phyloP scores from a whole-genome alignment of 2,329 filamentous ascomycete species.

The Sarocladium oryzae region DNA sequence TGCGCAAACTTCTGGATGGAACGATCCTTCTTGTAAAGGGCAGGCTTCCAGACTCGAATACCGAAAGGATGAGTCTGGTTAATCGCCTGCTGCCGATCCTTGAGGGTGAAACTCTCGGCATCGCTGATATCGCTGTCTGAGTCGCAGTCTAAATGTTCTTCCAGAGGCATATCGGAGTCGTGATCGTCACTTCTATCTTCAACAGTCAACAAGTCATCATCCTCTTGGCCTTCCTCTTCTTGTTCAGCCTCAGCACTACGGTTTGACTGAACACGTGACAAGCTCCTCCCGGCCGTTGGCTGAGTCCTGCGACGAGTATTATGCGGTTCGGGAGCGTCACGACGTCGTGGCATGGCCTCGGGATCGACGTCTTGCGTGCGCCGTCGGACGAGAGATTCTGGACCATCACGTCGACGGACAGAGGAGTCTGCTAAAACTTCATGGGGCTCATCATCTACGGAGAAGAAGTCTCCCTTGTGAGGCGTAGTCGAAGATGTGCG shows the following conservation, averaged over 20 bases:
- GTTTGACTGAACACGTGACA: constrained; percentile 37
- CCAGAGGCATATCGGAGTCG: constrained; percentile 35
- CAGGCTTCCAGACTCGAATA: constrained; percentile 98
- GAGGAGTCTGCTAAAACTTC: constrained; percentile 69
- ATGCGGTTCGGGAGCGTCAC: constrained; percentile 22
- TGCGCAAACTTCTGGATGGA: constrained; percentile 96
- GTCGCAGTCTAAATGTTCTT: constrained; percentile 50
- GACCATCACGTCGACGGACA: constrained; percentile 33
- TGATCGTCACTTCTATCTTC: constrained; percentile 26
- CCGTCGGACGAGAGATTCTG: constrained; percentile 50
- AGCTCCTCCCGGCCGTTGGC: constrained; percentile 19
- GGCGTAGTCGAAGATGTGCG: constrained; percentile 73
- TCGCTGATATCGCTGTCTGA: constrained; percentile 75
- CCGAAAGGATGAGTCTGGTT: constrained; percentile 98
- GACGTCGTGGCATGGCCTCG: constrained; percentile 49
- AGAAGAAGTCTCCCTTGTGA: constrained; percentile 80
- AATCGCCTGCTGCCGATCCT: constrained; percentile 94
- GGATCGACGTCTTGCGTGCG: constrained; percentile 65
- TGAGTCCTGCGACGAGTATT: constrained; percentile 28
- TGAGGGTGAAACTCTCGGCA: constrained; percentile 94
- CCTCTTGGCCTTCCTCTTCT: constrained; percentile 14
- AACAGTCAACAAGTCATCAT: constrained; percentile 22
- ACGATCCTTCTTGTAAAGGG: constrained; percentile 92
- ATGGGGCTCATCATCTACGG: constrained; percentile 77
- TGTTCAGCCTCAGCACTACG: constrained; percentile 18